A percentile compares a stretch with the other conserved stretches of the same genome.
phyloP scores from a whole-genome alignment of 306 rosid species.

The cucumber (Cucumis sativus) region DNA sequence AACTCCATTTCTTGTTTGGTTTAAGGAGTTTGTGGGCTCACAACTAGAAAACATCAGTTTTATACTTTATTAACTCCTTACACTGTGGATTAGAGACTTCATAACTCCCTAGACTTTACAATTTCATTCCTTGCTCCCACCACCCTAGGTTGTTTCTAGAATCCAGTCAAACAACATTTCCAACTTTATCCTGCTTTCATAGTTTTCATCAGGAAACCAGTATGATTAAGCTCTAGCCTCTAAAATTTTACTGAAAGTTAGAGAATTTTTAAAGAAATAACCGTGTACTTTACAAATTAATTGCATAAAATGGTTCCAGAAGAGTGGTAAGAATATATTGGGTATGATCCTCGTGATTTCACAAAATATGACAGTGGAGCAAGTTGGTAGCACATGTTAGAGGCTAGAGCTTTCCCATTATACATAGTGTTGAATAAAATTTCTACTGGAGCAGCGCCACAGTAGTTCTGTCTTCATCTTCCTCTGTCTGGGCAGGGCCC shows the following conservation, averaged over 20 bases:
- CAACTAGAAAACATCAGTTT: too few relatives aligned
- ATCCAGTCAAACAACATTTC: neutral
- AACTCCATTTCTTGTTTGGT: too few relatives aligned
- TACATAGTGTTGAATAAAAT: neutral
- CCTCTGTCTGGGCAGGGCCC: neutral
- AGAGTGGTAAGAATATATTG: neutral
- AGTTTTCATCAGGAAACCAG: neutral
- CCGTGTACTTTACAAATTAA: neutral
- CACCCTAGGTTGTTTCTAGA: neutral
- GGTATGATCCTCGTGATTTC: neutral
- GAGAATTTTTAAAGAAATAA: neutral
- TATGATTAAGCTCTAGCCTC: neutral
- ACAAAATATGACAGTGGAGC: neutral
- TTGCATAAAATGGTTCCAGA: neutral
- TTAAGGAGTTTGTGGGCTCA: too few relatives aligned
- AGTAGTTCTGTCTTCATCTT: neutral
- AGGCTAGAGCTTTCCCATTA: neutral
- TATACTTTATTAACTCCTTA: too few relatives aligned
- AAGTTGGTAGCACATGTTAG: neutral
- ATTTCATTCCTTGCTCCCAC: too few relatives aligned
- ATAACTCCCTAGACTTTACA: too few relatives aligned
- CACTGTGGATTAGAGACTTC: too few relatives aligned
- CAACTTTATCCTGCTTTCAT: neutral
- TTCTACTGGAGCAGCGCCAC: neutral
- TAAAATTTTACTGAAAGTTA: neutral